Base-by-base conservation (phyloP, 179 eudicot genomes). In the Beta lomatogona region DNA sequence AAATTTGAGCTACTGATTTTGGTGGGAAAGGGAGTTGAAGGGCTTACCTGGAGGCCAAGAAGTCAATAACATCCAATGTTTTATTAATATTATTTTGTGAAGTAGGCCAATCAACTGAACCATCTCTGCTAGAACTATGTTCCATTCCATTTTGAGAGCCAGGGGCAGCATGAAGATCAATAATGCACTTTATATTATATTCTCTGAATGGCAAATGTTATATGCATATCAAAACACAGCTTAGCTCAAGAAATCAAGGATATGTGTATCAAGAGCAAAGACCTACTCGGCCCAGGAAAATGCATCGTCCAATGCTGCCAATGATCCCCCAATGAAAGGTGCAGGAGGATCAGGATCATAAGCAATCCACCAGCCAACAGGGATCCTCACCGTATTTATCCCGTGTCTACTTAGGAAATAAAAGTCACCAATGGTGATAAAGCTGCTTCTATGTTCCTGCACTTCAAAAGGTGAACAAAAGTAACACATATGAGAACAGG, bases 361-460 rank as follows among this genome's bases (percentile, higher is more conserved):
- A 78, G 93, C 98, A 80, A 93, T 92, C 98, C 97, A 93, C 97
- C 98, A 93, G 58, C 98, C 98, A 57, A 93, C 94, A 13, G 98
- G 97, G 66, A 92, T 94, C 83, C 98, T 90, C 73, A 94, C 97
- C n/a, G 98, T 81, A 84, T 92, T 94, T 73, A 94, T 90, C 59
- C 98, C 92, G 55, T 91, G 88, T 55, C 64, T 76, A 71, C 87
- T 79, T n/a, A 94, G 77, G 73, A 94, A 92, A 71, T 86, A 41
- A 61, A 93, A 93, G 74, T 92, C 97, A 44, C 87, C 86, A 76
- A 82, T 85, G 46, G 89, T 93, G 89, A 93, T 89, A 78, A 91
- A 93, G 78, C 81, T 86, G 81, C 88, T 88, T 83, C 94, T 84
- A 19, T 93, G 98, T 55, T 78, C 86, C 98, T 93, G 92, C 88